phyloP scores from a whole-genome alignment of 2,329 filamentous ascomycete genomes.

The Tolypocladium tropicale region DNA sequence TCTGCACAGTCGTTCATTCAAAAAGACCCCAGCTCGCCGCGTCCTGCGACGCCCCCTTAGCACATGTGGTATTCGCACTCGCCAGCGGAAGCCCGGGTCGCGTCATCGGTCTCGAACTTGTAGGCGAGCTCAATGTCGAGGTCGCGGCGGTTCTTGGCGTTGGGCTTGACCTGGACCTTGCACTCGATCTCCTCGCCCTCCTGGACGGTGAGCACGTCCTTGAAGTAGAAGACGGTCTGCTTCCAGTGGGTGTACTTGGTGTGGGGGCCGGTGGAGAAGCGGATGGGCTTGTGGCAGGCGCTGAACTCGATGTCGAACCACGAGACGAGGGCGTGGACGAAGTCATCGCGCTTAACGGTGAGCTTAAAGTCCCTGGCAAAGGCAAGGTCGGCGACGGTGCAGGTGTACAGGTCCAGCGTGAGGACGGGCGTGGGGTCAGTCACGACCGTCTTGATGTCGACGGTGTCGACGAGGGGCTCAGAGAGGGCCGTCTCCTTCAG shows the following conservation, averaged over 20 bases:
- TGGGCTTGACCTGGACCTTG: conserved; percentile 72
- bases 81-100: conserved; percentile 57
- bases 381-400: conserved; percentile 70
- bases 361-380: conserved; percentile 75
- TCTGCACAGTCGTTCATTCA: neutral
- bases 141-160: conserved; percentile 88
- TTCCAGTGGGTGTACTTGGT: conserved; percentile 99
- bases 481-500: conserved; percentile 89
- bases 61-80: conserved; percentile 73
- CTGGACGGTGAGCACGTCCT: conserved; percentile 86
- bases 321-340: conserved; percentile 88
- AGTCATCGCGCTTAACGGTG: conserved; percentile 74
- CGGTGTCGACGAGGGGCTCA: conserved; percentile 93
- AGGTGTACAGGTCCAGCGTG: conserved; percentile 87
- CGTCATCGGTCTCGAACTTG: conserved; percentile 66
- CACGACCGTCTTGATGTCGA: conserved; percentile 93
- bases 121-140: conserved; percentile 86
- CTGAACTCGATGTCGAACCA: conserved; percentile 99
- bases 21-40: neutral
- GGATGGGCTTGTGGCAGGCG: conserved; percentile 94
- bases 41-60: conserved; percentile 23
- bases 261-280: conserved; percentile 93
- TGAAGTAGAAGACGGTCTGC: conserved; percentile 97
- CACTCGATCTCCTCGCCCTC: conserved; percentile 72
- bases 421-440: conserved; percentile 82